Evolutionary conservation across 2,329 filamentous ascomycete species (phyloP), one percentile per base, ranked within the genome.

Genomic region (Aspergillus sp.): DNA sequence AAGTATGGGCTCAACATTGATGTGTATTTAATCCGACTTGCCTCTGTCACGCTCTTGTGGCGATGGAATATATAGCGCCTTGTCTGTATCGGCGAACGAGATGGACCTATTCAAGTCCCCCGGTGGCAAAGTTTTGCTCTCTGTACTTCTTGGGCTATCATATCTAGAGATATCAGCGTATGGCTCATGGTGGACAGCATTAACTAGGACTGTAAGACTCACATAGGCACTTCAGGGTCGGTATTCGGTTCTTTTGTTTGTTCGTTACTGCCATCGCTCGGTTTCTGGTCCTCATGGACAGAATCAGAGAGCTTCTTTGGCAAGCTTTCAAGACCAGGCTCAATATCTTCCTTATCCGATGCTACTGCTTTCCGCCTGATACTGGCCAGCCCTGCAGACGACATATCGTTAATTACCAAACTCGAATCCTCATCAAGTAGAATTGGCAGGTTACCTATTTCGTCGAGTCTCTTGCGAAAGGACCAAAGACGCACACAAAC

Each of bases 401-500:
- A 17, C 14, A 2, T n/a, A n/a, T 38, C 14, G 34, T 38, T 38
- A 38, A 13, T 9, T 20, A n/a, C 2, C 3, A 36, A 41, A 25
- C 3, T 14, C 19, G 38, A 5, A 11, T 16, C n/a, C 34, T 31
- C 36, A 38, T 14, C 10, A 34, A 36, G 25, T 9, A 7, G 11
- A 29, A 29, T 29, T 29, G 21, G 14, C 29, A 4, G 16, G 20
- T 21, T 49, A 69, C 66, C 74, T 4, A 73, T 59, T 34, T 70
- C 61, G 51, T 73, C 74, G 3, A 81, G 63, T 14, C 71, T 71
- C 49, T 75, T 76, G 41, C 74, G 67, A 57, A 82, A 82, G 76
- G 78, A 82, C 45, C 69, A 63, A 3, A 82, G 58, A 0, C 80
- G 71, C 0, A 78, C 72, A 11, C 77, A 59, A 3, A 82, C 76